Percentiles rank a stretch among this genome's conserved stretches.
phyloP scores from a whole-genome alignment of 176 grass and related monocot species.

The Cenchrus purpureus region DNA sequence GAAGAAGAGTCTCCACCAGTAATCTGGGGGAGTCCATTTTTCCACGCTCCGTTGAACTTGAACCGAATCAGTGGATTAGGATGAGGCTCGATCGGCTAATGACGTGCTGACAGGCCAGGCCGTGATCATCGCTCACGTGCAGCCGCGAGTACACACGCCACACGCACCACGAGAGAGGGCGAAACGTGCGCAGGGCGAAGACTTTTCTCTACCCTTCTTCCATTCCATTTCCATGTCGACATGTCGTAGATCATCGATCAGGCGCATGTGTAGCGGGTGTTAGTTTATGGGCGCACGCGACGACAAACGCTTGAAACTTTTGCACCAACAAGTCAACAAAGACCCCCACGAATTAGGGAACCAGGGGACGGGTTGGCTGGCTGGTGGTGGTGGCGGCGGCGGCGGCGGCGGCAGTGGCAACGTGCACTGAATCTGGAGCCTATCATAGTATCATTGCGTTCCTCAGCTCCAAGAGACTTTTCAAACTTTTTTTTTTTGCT shows the following conservation, averaged over 20 bases:
- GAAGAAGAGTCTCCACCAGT: too few relatives aligned
- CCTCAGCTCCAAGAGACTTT: background rate
- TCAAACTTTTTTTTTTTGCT: background rate
- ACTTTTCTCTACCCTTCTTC: background rate
- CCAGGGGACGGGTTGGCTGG: background rate
- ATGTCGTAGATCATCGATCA: background rate
- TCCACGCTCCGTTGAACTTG: too few relatives aligned
- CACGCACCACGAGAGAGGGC: background rate
- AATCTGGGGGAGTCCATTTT: too few relatives aligned
- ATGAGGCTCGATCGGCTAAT: background rate
- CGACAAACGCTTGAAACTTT: background rate
- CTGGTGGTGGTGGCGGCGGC: background rate
- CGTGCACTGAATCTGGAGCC: constrained; percentile 23
- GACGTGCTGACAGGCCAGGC: background rate
- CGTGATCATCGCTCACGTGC: background rate
- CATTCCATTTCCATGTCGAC: too few relatives aligned
- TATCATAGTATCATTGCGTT: background rate
- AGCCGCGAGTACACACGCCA: background rate
- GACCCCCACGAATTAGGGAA: background rate
- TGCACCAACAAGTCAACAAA: background rate
- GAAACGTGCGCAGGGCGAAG: background rate
- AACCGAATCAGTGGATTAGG: background rate
- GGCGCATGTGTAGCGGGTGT: background rate
- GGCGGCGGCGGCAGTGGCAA: background rate
- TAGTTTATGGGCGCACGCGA: background rate